phyloP scores from a whole-genome alignment of 1,284 basidiomycete genomes.

The Vanrija pseudolonga region DNA sequence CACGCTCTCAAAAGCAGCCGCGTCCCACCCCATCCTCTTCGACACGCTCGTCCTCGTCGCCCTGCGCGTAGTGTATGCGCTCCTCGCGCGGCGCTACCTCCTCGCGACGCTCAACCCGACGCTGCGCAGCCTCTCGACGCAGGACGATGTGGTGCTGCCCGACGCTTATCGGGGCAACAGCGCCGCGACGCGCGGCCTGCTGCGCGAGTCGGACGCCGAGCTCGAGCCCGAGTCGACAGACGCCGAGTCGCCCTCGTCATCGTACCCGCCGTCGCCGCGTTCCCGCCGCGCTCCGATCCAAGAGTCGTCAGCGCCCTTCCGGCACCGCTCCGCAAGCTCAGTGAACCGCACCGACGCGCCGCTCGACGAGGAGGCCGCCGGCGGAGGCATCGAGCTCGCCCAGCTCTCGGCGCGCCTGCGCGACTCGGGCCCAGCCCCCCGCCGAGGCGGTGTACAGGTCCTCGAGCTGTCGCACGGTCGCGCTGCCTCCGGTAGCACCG shows the following conservation, averaged over 20 bases:
- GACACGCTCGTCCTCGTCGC: conserved; percentile 42
- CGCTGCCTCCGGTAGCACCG: not conserved
- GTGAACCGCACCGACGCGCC: conserved; percentile 8
- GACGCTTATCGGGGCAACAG: not conserved
- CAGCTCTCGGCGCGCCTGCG: conserved; percentile 10
- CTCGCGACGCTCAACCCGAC: conserved; percentile 40
- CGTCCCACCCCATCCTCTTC: conserved; percentile 28
- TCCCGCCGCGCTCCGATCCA: not conserved
- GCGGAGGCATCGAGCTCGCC: conserved; percentile 1
- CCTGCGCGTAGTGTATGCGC: conserved; percentile 38
- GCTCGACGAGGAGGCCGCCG: conserved; percentile 9
- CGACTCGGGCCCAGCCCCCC: conserved; percentile 14
- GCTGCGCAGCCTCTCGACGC: conserved; percentile 34
- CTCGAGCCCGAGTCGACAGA: not conserved
- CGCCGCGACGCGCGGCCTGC: not conserved
- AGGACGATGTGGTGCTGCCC: conserved; percentile 22
- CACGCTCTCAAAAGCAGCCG: no score
- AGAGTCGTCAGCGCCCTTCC: not conserved
- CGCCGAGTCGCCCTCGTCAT: conserved; percentile 4
- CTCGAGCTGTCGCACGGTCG: conserved; percentile 29
- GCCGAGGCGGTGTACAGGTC: conserved; percentile 8
- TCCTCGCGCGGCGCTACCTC: conserved; percentile 44
- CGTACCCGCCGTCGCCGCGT: conserved; percentile 10
- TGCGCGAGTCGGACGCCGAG: not conserved
- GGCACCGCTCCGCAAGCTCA: not conserved